Evolutionary conservation across 1,284 basidiomycete genomes (phyloP).

Genomic region (Anthracocystis setariae): DNA sequence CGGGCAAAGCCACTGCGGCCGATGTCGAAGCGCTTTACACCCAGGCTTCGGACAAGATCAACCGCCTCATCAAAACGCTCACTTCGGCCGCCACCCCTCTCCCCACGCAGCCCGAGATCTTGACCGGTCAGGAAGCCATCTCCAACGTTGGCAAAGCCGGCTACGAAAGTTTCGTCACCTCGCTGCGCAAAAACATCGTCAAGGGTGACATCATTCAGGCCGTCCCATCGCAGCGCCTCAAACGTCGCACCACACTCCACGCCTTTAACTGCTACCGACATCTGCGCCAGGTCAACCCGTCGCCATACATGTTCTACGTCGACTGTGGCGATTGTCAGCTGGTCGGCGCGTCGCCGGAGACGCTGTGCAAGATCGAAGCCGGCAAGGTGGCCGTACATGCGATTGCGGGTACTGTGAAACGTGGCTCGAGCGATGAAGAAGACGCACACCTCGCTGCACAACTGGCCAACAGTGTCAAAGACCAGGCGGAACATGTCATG

Average conservation of each 20-base stretch:
- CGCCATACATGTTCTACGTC: conserved; percentile 99
- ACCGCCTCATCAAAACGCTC: conserved; percentile 36
- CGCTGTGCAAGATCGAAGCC: conserved; percentile 89
- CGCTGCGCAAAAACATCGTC: conserved; percentile 90
- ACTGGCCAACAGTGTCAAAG: conserved; percentile 86
- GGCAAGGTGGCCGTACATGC: conserved; percentile 95
- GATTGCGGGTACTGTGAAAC: conserved; percentile 91
- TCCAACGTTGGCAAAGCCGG: conserved; percentile 94
- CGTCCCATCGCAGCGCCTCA: conserved; percentile 90
- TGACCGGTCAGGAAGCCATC: conserved; percentile 69
- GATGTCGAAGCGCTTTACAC: conserved; percentile 64
- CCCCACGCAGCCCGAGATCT: conserved; percentile 70
- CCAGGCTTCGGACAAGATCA: conserved; percentile 39
- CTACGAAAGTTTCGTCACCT: conserved; percentile 91
- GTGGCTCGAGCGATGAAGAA: conserved; percentile 77
- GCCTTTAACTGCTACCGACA: conserved; percentile 97
- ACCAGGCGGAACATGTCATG: conserved; percentile 98
- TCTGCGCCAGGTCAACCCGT: conserved; percentile 92
- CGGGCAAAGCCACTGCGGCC: conserved; percentile 72
- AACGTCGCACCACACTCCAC: conserved; percentile 85
- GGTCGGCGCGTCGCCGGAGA: conserved; percentile 97
- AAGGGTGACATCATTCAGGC: conserved; percentile 99
- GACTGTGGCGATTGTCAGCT: conserved; percentile 86
- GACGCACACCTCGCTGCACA: conserved; percentile 81
- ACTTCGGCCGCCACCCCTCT: conserved; percentile 71